Conservation (phyloP, 2,329 filamentous ascomycete species). For the Colletotrichum tropicicola region DNA sequence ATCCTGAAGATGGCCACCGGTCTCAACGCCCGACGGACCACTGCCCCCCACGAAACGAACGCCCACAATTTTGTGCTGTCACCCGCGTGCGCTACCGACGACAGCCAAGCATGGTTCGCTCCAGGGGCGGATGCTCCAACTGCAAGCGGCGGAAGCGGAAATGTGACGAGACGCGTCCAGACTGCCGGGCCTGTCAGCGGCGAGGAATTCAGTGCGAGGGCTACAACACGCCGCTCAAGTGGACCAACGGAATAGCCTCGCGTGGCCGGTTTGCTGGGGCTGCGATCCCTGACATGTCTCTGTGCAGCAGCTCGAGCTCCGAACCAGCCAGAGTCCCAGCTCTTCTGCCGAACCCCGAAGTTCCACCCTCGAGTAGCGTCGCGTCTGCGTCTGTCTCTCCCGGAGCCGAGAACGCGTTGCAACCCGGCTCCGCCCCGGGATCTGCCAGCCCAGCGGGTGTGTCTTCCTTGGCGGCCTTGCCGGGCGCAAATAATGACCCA, state of each 20-base stretch:
- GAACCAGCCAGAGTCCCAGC: neutral
- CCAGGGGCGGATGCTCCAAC: slow-evolving; percentile 30
- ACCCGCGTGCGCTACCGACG: too few relatives aligned
- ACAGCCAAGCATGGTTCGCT: slow-evolving; percentile 19
- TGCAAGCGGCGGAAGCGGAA: slow-evolving; percentile 32
- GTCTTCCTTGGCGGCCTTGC: neutral
- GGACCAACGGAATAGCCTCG: slow-evolving; percentile 30
- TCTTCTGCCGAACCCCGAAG: neutral
- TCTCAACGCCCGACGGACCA: too few relatives aligned
- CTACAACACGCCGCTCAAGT: slow-evolving; percentile 27
- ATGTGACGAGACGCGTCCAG: slow-evolving; percentile 32
- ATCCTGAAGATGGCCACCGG: neutral
- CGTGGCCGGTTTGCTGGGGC: slow-evolving; percentile 26
- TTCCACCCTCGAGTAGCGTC: neutral
- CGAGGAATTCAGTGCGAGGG: slow-evolving; percentile 29
- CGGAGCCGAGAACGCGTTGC: neutral
- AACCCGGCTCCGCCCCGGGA: neutral
- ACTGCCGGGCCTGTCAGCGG: slow-evolving; percentile 23
- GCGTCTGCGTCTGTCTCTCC: neutral
- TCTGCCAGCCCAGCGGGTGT: neutral
- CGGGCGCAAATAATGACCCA: neutral
- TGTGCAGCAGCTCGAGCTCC: neutral
- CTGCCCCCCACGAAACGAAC: too few relatives aligned
- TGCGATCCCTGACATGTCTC: slow-evolving; percentile 3
- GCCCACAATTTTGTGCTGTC: too few relatives aligned